These are phyloP conservation scores for Colletotrichum musicola DNA, from an alignment of 2,329 filamentous ascomycete genomes.

Conservation along the genomic window DNA sequence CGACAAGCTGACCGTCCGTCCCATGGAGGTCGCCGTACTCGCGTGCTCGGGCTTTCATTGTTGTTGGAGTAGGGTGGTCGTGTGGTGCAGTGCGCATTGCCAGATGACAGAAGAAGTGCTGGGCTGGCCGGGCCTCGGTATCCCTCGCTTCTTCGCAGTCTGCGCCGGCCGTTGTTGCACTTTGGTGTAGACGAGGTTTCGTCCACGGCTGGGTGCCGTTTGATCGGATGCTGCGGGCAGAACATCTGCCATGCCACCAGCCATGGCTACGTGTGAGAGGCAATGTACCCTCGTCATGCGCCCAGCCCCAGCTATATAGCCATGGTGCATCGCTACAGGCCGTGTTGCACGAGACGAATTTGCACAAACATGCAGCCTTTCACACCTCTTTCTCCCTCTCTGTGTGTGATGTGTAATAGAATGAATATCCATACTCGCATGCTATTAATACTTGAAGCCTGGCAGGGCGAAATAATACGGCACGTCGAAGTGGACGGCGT, in stretches of 20 bases:
- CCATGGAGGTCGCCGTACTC: no score
- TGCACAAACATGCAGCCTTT: neutral
- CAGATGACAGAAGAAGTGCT: no score
- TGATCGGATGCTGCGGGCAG: constrained; percentile 23
- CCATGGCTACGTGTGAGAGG: constrained; percentile 6
- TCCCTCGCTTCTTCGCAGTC: neutral
- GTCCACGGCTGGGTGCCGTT: constrained; percentile 19
- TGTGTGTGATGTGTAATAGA: neutral
- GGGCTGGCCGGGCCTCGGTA: no score
- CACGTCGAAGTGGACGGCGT: neutral
- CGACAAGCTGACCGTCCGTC: no score
- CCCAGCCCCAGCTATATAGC: neutral
- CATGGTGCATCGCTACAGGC: neutral
- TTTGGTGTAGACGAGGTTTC: constrained; percentile 15
- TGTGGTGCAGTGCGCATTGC: no score
- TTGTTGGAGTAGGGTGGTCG: no score
- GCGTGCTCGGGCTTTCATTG: no score
- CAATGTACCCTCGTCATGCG: constrained; percentile 22
- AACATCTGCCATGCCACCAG: constrained; percentile 24
- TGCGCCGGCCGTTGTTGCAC: neutral
- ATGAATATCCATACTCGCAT: neutral
- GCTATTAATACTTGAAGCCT: neutral
- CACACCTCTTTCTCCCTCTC: no score
- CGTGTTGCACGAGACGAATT: constrained; percentile 1
- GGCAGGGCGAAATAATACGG: neutral